Evolutionary conservation across 1,139 yeast species (phyloP), one percentile per base, ranked within the genome.

Genomic region (Tardiomyces blankii): DNA sequence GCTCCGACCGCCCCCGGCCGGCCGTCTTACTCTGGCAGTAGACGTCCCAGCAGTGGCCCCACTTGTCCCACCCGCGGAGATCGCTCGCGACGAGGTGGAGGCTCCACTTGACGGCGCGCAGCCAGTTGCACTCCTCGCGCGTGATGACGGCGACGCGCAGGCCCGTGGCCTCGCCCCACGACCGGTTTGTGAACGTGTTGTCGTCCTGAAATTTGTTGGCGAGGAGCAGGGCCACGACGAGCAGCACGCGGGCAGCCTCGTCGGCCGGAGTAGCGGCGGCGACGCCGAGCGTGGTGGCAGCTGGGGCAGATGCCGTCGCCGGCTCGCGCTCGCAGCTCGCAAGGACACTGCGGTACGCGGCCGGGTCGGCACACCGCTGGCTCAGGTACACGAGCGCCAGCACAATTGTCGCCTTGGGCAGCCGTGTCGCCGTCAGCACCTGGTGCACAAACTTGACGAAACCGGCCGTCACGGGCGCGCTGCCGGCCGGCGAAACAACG

Each of bases 151-250:
- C 58, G 46, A 86, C 72, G 14, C 77, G 68, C 52, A 91, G 73
- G 23, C 95, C 95, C 13, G 96, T 85, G 19, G 96, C 97, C 47
- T 88, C 91, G 42, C 88, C 76, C 98, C 98, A 91, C 9, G 96
- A 87, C 60, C 80, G 80, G 67, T 89, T 91, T 50, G 95, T 88
- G 60, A 91, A 91, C 23, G 97, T 91, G 66, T 89, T 88, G 68
- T 91, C 98, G 64, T 91, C 97, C 61, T 89, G 88, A 63, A 88
- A 86, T 66, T 91, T 91, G 69, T 91, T 91, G 41, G 96, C 95
- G 52, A 91, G 71, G 39, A 91, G 76, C 42, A 91, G 72, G 1
- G 94, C 75, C 28, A 83, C 74, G 42, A 83, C 80, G 47, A 87
- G 69, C 58, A 77, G 73, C 52, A 77, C 73, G 57, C 82, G 85